phyloP scores from a whole-genome alignment of 805 yeast species.

The Metschnikowia lunata region DNA sequence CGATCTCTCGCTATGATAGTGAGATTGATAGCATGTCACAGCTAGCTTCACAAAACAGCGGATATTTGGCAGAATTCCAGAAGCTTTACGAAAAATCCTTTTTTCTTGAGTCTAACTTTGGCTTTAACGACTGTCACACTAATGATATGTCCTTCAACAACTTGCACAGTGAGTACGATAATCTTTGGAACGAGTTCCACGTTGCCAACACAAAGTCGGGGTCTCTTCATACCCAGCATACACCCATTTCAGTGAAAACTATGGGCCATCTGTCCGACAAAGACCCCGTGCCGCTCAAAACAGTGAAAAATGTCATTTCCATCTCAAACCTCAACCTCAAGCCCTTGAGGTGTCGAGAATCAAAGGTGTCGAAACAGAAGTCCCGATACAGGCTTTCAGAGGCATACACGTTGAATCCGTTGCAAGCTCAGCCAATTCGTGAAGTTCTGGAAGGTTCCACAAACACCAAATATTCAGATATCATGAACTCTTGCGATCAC shows the following conservation, averaged over 20 bases:
- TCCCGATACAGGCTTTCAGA: slow-evolving; percentile 37
- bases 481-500: slow-evolving; percentile 9
- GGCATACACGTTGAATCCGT: slow-evolving; percentile 36
- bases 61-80: slow-evolving; percentile 23
- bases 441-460: slow-evolving; percentile 15
- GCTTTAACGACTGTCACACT: slow-evolving; percentile 28
- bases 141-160: slow-evolving; percentile 29
- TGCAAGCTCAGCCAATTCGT: slow-evolving; percentile 19
- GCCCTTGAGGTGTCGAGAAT: slow-evolving; percentile 34
- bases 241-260: too few species aligned
- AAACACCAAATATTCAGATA: slow-evolving; percentile 12
- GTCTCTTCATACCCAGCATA: neutral
- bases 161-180: slow-evolving; percentile 26
- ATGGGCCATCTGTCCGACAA: neutral
- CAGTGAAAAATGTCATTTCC: slow-evolving; percentile 23
- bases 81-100: slow-evolving; percentile 29
- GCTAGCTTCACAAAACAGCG: slow-evolving; percentile 21
- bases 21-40: slow-evolving; percentile 26
- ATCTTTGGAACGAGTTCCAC: slow-evolving; percentile 19
- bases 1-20: slow-evolving; percentile 24
- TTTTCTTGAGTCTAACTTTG: slow-evolving; percentile 32
- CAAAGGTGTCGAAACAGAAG: slow-evolving; percentile 36
- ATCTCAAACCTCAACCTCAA: slow-evolving; percentile 34
- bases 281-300: neutral
- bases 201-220: slow-evolving; percentile 3